Conservation (phyloP, 768 basidiomycete species). For the Lactarius quietus region DNA sequence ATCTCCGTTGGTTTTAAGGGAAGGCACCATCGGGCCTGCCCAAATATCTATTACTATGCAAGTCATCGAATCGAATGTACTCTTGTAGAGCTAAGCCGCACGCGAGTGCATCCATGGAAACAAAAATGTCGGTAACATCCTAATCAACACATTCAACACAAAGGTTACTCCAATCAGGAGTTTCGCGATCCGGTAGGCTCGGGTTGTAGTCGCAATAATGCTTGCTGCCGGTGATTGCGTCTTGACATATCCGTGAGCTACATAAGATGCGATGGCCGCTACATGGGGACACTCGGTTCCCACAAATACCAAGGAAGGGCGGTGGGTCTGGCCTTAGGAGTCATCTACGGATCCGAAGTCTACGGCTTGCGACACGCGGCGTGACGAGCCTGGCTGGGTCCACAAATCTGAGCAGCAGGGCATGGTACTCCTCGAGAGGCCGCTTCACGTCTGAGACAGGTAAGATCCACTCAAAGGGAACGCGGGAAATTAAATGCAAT, state of each 20-base stretch:
- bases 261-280: background rate
- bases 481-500: background rate
- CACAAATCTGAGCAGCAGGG: background rate
- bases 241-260: background rate
- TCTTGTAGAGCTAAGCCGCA: too few relatives aligned
- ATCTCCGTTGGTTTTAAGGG: too few relatives aligned
- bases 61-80: too few relatives aligned
- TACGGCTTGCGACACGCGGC: background rate
- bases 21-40: too few relatives aligned
- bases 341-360: background rate
- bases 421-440: background rate
- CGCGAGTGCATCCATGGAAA: background rate
- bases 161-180: background rate
- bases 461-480: background rate
- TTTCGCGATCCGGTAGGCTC: background rate
- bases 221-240: background rate
- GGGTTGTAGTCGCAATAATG: background rate
- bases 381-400: background rate
- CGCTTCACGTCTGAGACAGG: background rate
- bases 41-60: too few relatives aligned
- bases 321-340: background rate
- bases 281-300: background rate
- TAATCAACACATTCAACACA: background rate
- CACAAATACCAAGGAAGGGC: background rate
- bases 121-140: background rate